These are phyloP conservation scores for Acer yangbiense DNA, from an alignment of 345 rosid species.

Conservation along the genomic window DNA sequence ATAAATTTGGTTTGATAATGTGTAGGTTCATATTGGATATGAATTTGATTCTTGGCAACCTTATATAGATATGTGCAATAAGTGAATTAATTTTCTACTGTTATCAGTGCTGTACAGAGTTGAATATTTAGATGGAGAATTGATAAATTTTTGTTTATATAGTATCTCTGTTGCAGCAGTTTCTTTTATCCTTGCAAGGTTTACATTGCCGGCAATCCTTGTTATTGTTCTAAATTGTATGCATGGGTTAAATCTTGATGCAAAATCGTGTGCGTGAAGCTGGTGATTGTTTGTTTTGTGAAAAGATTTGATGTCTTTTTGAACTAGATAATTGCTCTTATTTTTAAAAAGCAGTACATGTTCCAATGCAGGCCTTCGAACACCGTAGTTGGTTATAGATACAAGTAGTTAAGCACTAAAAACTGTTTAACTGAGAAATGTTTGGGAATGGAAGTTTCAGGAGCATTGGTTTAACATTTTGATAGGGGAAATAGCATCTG, in stretches of 20 bases:
- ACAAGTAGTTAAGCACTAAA: not conserved
- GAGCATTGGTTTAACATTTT: not conserved
- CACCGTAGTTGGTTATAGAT: not conserved
- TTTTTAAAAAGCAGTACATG: not conserved
- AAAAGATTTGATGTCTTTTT: not conserved
- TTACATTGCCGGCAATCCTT: not conserved
- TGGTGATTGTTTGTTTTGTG: not conserved
- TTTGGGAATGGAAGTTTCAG: not conserved
- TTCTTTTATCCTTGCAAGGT: not conserved
- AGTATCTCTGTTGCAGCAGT: not conserved
- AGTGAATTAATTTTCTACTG: not conserved
- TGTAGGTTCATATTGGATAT: not conserved
- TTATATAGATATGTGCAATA: not conserved
- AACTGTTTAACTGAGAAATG: not conserved
- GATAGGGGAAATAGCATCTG: slow-evolving; percentile 1
- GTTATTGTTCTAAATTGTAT: not conserved
- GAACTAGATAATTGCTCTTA: not conserved
- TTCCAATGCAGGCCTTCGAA: not conserved
- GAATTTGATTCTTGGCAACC: not conserved
- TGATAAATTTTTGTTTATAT: no score
- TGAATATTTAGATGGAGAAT: not conserved
- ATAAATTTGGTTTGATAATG: not conserved
- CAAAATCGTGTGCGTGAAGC: not conserved
- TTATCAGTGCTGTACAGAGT: not conserved
- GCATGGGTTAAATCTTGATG: not conserved